phyloP scores from a whole-genome alignment of 2,329 filamentous ascomycete genomes.

The Fusarium sp. region DNA sequence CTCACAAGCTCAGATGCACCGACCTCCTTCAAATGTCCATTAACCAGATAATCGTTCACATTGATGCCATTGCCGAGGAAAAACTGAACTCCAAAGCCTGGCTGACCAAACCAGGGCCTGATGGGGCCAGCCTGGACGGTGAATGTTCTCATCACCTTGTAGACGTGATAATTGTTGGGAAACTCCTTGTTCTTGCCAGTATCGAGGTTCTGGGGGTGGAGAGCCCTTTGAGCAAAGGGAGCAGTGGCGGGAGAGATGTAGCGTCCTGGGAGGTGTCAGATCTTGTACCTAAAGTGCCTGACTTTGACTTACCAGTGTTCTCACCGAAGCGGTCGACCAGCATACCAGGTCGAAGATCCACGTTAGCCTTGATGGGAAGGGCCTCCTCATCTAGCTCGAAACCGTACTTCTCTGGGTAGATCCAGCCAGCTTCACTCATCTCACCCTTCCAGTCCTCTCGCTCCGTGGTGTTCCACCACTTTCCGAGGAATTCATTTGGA shows the following conservation, averaged over 20 bases:
- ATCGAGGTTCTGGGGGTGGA: slow-evolving; percentile 27
- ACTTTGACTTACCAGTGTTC: neutral
- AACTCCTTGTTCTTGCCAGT: slow-evolving; percentile 15
- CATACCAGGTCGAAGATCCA: slow-evolving; percentile 56
- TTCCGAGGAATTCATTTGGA: slow-evolving; percentile 25
- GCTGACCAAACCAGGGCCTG: slow-evolving; percentile 33
- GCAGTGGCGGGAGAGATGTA: slow-evolving; percentile 35
- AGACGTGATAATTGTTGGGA: slow-evolving; percentile 33
- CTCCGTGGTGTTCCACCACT: slow-evolving; percentile 24
- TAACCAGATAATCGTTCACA: slow-evolving; percentile 22
- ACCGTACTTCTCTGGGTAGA: slow-evolving; percentile 42
- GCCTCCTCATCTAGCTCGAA: slow-evolving; percentile 56
- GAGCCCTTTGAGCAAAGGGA: slow-evolving; percentile 29
- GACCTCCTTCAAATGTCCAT: neutral
- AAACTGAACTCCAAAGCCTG: slow-evolving; percentile 31
- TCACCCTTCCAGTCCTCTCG: neutral
- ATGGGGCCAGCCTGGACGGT: slow-evolving; percentile 36
- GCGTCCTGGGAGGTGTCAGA: slow-evolving; percentile 17
- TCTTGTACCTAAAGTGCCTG: fast-evolving
- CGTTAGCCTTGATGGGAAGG: slow-evolving; percentile 56
- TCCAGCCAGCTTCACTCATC: slow-evolving; percentile 14
- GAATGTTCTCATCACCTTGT: slow-evolving; percentile 18
- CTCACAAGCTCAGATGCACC: slow-evolving; percentile 1
- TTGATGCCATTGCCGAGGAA: slow-evolving; percentile 20
- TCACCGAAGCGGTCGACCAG: slow-evolving; percentile 63